Conservation (phyloP, 75 land plant genomes). For the Sequoiadendron giganteum region DNA sequence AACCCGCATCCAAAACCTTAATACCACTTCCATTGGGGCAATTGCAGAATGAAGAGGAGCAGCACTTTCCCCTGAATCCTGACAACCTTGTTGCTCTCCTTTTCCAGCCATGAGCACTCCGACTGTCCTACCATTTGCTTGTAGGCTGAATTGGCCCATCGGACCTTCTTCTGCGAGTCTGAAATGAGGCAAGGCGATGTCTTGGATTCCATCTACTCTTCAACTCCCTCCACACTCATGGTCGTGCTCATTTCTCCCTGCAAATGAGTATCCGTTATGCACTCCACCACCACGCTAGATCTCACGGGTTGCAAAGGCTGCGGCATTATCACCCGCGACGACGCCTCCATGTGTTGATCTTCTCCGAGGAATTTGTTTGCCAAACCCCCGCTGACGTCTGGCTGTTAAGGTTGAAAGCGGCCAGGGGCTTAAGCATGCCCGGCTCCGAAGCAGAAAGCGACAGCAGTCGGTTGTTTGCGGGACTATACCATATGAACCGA, state of each 20-base stretch:
- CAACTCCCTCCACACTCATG: constrained; percentile 53
- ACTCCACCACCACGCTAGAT: constrained; percentile 58
- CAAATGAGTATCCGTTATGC: constrained; percentile 25
- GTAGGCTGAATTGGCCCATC: constrained; percentile 88
- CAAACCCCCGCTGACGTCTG: neutral
- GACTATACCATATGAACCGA: neutral
- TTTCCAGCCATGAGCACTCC: constrained; percentile 74
- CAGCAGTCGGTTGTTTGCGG: neutral
- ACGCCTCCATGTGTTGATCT: neutral
- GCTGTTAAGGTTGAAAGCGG: neutral
- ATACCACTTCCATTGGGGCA: constrained; percentile 1
- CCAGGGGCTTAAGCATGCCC: neutral
- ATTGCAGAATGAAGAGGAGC: constrained; percentile 15
- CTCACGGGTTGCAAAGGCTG: constrained; percentile 75
- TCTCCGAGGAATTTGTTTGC: neutral
- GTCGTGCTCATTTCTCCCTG: neutral
- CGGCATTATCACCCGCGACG: constrained; percentile 54
- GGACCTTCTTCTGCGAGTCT: constrained; percentile 60
- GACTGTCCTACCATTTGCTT: constrained; percentile 93
- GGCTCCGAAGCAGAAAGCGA: neutral
- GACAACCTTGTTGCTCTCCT: neutral
- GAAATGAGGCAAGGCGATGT: constrained; percentile 69
- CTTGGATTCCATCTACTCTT: constrained; percentile 64
- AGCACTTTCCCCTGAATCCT: constrained; percentile 73
- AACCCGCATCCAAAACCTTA: constrained; percentile 3